Conservation (phyloP, 1,284 basidiomycete species). For the Lignosus rhinocerotis region DNA sequence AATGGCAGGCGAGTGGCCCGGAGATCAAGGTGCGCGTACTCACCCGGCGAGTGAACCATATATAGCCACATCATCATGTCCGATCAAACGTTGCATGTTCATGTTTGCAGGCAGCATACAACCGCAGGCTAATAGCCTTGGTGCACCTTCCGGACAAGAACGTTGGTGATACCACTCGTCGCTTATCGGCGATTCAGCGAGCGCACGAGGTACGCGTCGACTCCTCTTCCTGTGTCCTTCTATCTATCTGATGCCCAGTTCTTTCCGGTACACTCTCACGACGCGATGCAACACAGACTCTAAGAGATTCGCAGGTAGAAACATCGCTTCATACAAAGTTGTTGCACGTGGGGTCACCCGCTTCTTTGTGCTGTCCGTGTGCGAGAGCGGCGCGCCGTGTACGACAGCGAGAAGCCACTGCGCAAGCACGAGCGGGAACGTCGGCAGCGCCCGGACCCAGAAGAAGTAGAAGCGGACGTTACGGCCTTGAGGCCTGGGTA, state of each 20-base stretch:
- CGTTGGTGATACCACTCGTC: conserved; percentile 74
- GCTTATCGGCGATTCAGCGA: conserved; percentile 90
- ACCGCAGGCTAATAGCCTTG: conserved; percentile 80
- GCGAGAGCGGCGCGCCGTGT: conserved; percentile 49
- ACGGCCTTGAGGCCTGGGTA: too few species aligned
- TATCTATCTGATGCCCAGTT: not conserved
- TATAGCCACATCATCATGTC: too few species aligned
- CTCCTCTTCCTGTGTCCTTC: not conserved
- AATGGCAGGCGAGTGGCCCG: conserved; percentile 6
- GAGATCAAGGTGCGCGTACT: conserved; percentile 11
- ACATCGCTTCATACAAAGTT: not conserved
- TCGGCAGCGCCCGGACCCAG: conserved; percentile 31
- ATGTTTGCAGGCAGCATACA: conserved; percentile 22
- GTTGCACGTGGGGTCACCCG: conserved; percentile 22
- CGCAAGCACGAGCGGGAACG: not conserved
- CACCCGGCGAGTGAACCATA: too few species aligned
- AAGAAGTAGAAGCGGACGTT: conserved; percentile 72
- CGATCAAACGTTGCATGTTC: too few species aligned
- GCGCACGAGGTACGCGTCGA: conserved; percentile 59
- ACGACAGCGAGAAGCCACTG: conserved; percentile 78
- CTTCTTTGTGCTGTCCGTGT: not conserved
- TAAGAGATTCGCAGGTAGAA: conserved; percentile 80
- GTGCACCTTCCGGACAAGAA: conserved; percentile 93
- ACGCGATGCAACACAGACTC: conserved; percentile 61
- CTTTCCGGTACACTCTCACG: conserved; percentile 55